Conservation (phyloP, 2,329 filamentous ascomycete genomes). For the Parascedosporium putredinis region DNA sequence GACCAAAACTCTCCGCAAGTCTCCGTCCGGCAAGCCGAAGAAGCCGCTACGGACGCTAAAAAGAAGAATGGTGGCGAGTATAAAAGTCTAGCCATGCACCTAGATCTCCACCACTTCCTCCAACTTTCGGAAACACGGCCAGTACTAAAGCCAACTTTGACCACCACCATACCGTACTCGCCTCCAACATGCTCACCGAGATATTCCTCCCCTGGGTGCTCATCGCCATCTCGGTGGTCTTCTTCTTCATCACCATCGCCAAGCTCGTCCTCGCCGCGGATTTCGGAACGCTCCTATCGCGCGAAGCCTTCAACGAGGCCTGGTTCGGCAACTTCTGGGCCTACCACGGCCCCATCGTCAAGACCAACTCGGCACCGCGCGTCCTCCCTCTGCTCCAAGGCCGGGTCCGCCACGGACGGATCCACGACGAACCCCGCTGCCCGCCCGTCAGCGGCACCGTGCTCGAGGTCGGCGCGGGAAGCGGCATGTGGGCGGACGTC, state of each 20-base stretch:
- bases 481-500: conserved; percentile 49
- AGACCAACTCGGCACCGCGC: conserved; percentile 13
- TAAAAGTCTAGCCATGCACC: background rate
- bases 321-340: conserved; percentile 48
- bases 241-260: conserved; percentile 32
- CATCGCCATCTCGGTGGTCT: conserved; percentile 29
- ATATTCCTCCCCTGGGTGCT: conserved; percentile 30
- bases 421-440: conserved; percentile 36
- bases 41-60: background rate
- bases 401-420: conserved; percentile 21
- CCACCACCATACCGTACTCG: too few species aligned
- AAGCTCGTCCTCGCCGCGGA: conserved; percentile 20
- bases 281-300: conserved; percentile 21
- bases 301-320: conserved; percentile 21
- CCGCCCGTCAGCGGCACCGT: conserved; percentile 39
- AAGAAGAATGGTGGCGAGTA: background rate
- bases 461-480: conserved; percentile 52
- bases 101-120: too few species aligned
- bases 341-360: conserved; percentile 27
- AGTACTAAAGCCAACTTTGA: too few species aligned
- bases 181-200: background rate
- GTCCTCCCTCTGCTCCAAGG: conserved; percentile 38
- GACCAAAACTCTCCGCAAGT: background rate
- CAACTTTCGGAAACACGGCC: too few species aligned
- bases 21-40: background rate